phyloP scores from a whole-genome alignment of 2,329 filamentous ascomycete genomes.

The Simplicillium aogashimaense region DNA sequence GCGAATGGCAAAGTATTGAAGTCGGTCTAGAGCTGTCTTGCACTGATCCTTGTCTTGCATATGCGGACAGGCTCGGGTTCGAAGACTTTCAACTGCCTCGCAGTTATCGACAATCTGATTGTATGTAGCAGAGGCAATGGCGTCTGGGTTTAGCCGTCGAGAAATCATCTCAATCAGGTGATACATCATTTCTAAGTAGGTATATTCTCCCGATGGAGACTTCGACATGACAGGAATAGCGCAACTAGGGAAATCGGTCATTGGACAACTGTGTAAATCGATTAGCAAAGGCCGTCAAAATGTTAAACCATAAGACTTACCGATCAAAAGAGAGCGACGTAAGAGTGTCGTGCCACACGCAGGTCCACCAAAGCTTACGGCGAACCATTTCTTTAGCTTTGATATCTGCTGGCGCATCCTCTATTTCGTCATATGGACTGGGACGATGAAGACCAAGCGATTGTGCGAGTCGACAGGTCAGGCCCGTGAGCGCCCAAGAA shows the following conservation, averaged over 20 bases:
- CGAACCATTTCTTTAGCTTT: constrained; percentile 44
- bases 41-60: constrained; percentile 52
- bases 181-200: constrained; percentile 57
- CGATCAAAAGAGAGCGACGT: constrained; percentile 58
- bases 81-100: constrained; percentile 41
- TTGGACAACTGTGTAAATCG: constrained; percentile 36
- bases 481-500: constrained; percentile 54
- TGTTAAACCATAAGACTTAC: constrained; percentile 19
- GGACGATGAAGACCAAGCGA: constrained; percentile 51
- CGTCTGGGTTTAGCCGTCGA: constrained; percentile 44
- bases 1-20: constrained; percentile 55
- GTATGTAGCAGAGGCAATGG: constrained; percentile 37
- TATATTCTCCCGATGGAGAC: constrained; percentile 35
- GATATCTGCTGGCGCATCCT: constrained; percentile 30
- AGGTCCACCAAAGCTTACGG: constrained; percentile 53
- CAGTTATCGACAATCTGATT: constrained; percentile 49
- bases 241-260: constrained; percentile 50
- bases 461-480: constrained; percentile 56
- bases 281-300: constrained; percentile 6
- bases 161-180: constrained; percentile 53
- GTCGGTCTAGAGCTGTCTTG: constrained; percentile 51
- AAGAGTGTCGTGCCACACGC: constrained; percentile 57
- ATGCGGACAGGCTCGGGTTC: constrained; percentile 36
- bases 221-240: constrained; percentile 37
- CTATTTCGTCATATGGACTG: constrained; percentile 32